These are phyloP conservation scores for Climacium dendroides DNA, from an alignment of 225 moss, liverwort and hornwort species.

Conservation along the genomic window DNA sequence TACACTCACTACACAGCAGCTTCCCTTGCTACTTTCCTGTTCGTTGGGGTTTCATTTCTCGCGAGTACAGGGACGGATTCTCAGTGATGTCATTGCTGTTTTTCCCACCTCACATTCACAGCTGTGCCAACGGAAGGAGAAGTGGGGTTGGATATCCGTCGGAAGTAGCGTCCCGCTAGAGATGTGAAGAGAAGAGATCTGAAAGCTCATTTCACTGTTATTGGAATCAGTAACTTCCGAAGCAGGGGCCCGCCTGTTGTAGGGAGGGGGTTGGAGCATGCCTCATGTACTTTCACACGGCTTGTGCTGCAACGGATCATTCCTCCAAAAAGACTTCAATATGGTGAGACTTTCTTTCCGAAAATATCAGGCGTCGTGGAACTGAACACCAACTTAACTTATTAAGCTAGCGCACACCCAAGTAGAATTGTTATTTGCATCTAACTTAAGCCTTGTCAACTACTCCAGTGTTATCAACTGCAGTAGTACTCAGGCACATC, in stretches of 20 bases:
- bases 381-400: not conserved
- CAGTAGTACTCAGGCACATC: not conserved
- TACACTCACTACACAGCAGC: not conserved
- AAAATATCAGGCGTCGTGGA: not conserved
- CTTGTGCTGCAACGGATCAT: not conserved
- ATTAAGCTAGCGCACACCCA: not conserved
- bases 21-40: not conserved
- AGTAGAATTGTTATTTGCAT: not conserved
- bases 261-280: not conserved
- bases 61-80: not conserved
- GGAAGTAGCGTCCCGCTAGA: not conserved
- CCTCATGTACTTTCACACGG: not conserved
- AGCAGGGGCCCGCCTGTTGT: not conserved
- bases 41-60: not conserved
- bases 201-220: not conserved
- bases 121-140: not conserved
- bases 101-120: not conserved
- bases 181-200: not conserved
- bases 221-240: not conserved
- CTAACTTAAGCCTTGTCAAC: not conserved
- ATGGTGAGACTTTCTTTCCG: not conserved
- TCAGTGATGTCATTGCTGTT: not conserved
- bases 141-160: not conserved
- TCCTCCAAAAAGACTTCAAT: not conserved
- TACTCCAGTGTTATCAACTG: not conserved